Percentiles rank a stretch among this genome's conserved stretches.
Evolutionary conservation across 169 alveolate genomes (phyloP).

Genomic region (Cryptosporidium canis): DNA sequence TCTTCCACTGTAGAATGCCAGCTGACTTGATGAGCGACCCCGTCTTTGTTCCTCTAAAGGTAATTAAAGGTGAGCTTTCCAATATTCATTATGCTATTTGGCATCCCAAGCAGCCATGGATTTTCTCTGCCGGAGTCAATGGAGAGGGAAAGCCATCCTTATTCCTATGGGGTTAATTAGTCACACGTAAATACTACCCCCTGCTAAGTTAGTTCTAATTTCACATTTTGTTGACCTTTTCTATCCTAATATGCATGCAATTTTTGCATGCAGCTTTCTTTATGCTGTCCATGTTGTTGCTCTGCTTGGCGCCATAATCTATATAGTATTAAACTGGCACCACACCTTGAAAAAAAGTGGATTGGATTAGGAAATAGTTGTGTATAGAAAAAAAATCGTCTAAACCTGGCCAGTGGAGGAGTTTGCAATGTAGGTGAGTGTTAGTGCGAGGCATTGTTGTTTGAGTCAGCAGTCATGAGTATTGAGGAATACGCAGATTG

Average conservation of each 20-base stretch:
- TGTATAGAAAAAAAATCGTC: not conserved
- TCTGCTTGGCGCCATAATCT: not conserved
- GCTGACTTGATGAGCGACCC: constrained; percentile 83
- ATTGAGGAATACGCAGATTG: constrained; percentile 34
- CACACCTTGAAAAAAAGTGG: constrained; percentile 10
- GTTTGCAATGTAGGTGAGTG: not conserved
- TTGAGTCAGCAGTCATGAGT: not conserved
- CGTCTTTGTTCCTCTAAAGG: constrained; percentile 86
- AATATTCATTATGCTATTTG: constrained; percentile 80
- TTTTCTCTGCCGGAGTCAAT: constrained; percentile 20
- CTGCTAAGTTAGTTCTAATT: not conserved
- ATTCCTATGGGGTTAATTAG: constrained; percentile 24
- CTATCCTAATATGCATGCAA: not conserved
- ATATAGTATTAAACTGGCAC: not conserved
- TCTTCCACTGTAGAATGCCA: constrained; percentile 87
- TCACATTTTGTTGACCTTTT: not conserved
- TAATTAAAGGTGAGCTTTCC: constrained; percentile 79
- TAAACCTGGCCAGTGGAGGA: not conserved
- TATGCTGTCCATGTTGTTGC: not conserved
- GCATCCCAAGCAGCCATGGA: constrained; percentile 90
- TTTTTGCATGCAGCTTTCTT: not conserved
- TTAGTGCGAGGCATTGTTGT: not conserved
- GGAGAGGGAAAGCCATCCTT: constrained; percentile 24
- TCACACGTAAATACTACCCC: not conserved
- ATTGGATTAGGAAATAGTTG: not conserved